Percentiles rank a stretch among this genome's conserved stretches.
Evolutionary conservation across 495 filamentous ascomycete species (phyloP).

Genomic region (Neurospora pannonica): DNA sequence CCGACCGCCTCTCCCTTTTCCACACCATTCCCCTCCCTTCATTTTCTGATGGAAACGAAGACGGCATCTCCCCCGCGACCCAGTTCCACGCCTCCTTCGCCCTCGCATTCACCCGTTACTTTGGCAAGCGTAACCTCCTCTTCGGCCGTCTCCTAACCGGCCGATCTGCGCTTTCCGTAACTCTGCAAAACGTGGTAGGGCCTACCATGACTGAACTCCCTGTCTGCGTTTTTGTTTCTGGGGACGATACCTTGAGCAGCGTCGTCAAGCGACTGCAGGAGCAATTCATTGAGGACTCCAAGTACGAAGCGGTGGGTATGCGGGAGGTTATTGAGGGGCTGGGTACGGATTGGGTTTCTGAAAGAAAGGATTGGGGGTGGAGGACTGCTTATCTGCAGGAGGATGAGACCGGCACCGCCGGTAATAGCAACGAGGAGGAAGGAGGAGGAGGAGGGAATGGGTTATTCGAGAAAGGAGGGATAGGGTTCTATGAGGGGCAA

Average conservation of each 20-base stretch:
- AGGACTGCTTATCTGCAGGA: background rate
- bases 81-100: background rate
- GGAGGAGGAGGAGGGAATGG: background rate
- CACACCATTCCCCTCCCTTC: background rate
- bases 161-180: background rate
- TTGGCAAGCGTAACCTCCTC: background rate
- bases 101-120: background rate
- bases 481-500: background rate
- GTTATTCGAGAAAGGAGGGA: background rate
- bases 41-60: too few relatives aligned
- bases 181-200: background rate
- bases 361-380: background rate
- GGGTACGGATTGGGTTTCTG: background rate
- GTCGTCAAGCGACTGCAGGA: background rate
- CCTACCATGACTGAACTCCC: background rate
- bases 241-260: background rate
- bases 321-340: background rate
- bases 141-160: background rate
- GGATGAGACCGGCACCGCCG: background rate
- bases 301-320: background rate
- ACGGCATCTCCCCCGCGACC: background rate
- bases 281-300: background rate
- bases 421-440: background rate
- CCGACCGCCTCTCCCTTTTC: background rate
- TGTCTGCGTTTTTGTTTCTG: background rate